These are phyloP conservation scores for Skeletonema menzelii DNA, from an alignment of 108 stramenopile species.

Conservation along the genomic window DNA sequence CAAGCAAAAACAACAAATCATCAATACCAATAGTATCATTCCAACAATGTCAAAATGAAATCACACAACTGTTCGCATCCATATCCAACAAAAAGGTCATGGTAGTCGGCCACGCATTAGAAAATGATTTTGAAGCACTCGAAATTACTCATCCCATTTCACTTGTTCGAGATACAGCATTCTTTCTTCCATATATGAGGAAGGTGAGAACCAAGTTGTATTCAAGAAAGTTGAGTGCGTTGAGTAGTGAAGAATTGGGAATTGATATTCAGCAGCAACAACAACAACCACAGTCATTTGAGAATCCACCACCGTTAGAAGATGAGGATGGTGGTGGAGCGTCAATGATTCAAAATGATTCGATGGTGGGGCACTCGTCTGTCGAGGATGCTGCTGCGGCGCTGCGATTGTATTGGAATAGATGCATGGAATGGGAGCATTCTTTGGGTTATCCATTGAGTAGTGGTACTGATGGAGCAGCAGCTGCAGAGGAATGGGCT, in stretches of 20 bases:
- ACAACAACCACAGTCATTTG: neutral
- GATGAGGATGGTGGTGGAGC: neutral
- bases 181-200: conserved; percentile 47
- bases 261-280: conserved; percentile 43
- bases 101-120: conserved; percentile 50
- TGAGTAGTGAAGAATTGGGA: conserved; percentile 49
- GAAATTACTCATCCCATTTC: conserved; percentile 43
- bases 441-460: conserved; percentile 37
- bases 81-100: conserved; percentile 34
- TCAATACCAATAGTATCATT: conserved; percentile 45
- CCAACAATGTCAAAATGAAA: conserved; percentile 45
- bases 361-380: conserved; percentile 41
- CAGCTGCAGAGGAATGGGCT: conserved; percentile 1
- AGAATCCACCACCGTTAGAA: neutral
- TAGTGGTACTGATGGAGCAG: neutral
- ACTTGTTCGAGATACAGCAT: conserved; percentile 45
- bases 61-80: conserved; percentile 34
- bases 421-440: conserved; percentile 33
- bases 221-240: conserved; percentile 37
- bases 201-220: conserved; percentile 26
- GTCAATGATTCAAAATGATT: conserved; percentile 3
- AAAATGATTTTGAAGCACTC: conserved; percentile 56
- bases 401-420: conserved; percentile 49
- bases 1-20: neutral
- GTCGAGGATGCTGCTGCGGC: conserved; percentile 60